Evolutionary conservation across 2,329 filamentous ascomycete genomes (phyloP), one percentile per base, ranked within the genome.

Genomic region (Paecilomyces niveus): DNA sequence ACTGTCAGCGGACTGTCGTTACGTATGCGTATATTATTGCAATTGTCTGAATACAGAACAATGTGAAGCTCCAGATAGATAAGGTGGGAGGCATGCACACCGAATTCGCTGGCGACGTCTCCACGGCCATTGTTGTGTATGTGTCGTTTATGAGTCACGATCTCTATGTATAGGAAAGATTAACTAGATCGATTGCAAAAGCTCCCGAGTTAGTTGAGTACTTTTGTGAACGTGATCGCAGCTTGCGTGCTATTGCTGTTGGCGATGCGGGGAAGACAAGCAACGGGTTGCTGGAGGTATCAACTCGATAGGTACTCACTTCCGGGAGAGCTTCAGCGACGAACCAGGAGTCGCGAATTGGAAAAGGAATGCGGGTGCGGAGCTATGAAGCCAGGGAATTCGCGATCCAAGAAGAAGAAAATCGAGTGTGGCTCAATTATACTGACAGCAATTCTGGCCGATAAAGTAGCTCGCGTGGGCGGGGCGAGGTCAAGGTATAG

Each of bases 111-210:
- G 58, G 54, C n/a, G 57, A 52, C 33, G 58, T 31, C 50, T 61
- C 60, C 49, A 60, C 60, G 56, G 60, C 60, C 60, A 61, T 61
- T 50, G 22, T 55, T 54, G 21, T 45, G 26, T n/a, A 39, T 39
- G 39, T 45, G 39, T 18, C 39, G n/a, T 45, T 8, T 8, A 45
- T 18, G 39, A 33, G 32, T 33, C 32, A 33, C 32, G 13, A 45
- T 13, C 13, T 39, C 13, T 45, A 18, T 29, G 8, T n/a, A 21
- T 8, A 18, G 39, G 39, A 45, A 18, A 13, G 39, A 45, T 18
- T 21, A 18, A 45, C 5, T 8, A 45, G 7, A 18, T 45, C 39
- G 15, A 18, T 45, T 45, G 39, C 1, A 7, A 45, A 18, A 2
- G n/a, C 26, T 45, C 39, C 3, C 6, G 8, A 7, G n/a, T 45